These are phyloP conservation scores for Dactylellina haptotyla DNA, from an alignment of 2,329 filamentous ascomycete genomes.

Conservation along the genomic window DNA sequence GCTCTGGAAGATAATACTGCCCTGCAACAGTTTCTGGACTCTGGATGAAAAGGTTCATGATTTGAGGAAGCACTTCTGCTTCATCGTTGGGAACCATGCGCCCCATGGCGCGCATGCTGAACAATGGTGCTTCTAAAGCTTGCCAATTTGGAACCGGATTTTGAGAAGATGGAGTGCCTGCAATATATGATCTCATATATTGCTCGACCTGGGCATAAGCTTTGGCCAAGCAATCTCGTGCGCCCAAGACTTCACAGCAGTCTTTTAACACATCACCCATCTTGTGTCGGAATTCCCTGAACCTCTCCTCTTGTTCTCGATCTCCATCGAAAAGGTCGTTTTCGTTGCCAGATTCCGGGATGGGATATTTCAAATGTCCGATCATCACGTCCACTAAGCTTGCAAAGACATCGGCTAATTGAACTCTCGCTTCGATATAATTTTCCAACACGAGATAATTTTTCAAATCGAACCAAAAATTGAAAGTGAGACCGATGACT, in stretches of 20 bases:
- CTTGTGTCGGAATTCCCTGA: conserved; percentile 92
- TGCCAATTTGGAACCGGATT: conserved; percentile 87
- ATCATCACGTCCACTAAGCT: conserved; percentile 93
- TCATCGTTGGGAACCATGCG: conserved; percentile 94
- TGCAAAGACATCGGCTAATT: conserved; percentile 83
- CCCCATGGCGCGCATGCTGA: conserved; percentile 94
- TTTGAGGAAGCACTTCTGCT: conserved; percentile 82
- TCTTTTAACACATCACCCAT: conserved; percentile 99
- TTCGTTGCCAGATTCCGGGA: conserved; percentile 76
- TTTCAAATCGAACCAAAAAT: conserved; percentile 98
- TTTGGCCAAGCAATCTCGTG: conserved; percentile 89
- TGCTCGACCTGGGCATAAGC: conserved; percentile 84
- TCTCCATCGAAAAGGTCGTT: conserved; percentile 93
- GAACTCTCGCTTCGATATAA: conserved; percentile 82
- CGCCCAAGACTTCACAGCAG: conserved; percentile 93
- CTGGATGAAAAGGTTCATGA: conserved; percentile 92
- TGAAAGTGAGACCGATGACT: conserved; percentile 91
- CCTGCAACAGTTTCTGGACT: too few species aligned
- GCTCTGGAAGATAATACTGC: conserved; percentile 94
- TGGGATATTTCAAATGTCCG: conserved; percentile 86
- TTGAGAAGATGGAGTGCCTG: conserved; percentile 69
- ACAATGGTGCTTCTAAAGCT: conserved; percentile 91
- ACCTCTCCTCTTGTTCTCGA: conserved; percentile 94
- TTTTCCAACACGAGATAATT: conserved; percentile 91
- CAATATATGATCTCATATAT: conserved; percentile 76